Base-by-base conservation (phyloP, 179 eudicot genomes). In the Gypsophila paniculata region DNA sequence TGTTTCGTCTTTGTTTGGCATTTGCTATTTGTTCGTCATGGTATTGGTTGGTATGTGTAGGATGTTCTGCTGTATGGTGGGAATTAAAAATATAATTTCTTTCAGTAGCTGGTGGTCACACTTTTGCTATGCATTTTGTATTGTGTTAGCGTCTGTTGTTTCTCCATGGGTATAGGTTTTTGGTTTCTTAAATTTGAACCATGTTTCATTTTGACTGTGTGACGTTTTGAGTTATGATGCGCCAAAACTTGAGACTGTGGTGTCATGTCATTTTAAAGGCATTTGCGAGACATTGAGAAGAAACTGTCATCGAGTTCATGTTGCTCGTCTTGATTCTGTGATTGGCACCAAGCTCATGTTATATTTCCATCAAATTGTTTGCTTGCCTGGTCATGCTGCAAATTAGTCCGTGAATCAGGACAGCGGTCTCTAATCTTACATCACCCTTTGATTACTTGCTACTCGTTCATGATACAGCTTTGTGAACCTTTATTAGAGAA, bases 1-100 rank as follows among this genome's bases (percentile, higher is more conserved):
- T 74, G 67, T 77, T 64, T 68, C 61, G 58, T 25, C 70, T 73
- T 68, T 60, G 81, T 25, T 79, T 65, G 68, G 54, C 62, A 65
- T 68, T 62, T 61, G 15, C 66, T 77, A 53, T 34, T 68, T 49
- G 39, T 72, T 75, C 69, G 49, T 61, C 42, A 38, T 70, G 73
- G 36, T 38, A 63, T 52, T 29, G 69, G 53, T 36, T 49, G n/a
- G 74, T 68, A 74, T 75, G 67, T 54, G 72, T 67, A 62, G 69
- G 32, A 25, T 38, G 58, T 64, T 54, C 60, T 4, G 18, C 19
- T 52, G 23, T 34, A 65, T 65, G 55, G 69, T 29, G 1, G 32
- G 19, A 29, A 53, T 60, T 58, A 0, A 57, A 57, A 68, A 46
- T 70, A 48, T 14, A 42, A 25, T 23, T 26, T 42, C 62, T 68